Conservation (phyloP, 768 basidiomycete species). For the Serpula lacrymans region DNA sequence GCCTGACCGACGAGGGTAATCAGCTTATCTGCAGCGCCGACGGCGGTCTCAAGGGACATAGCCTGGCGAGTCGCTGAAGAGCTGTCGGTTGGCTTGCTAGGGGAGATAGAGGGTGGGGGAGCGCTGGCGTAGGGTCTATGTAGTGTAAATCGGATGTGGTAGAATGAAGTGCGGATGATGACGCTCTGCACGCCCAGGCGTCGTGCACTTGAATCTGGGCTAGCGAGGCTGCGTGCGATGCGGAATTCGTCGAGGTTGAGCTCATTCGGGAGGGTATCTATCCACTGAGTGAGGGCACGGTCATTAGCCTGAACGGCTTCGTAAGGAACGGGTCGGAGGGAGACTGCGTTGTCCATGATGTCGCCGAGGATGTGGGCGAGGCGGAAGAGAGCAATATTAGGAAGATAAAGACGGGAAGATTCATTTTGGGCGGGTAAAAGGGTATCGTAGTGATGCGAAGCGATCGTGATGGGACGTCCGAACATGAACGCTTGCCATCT, state of each 20-base stretch:
- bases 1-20: constrained; percentile 76
- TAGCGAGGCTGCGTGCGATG: constrained; percentile 69
- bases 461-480: constrained; percentile 71
- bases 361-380: constrained; percentile 79
- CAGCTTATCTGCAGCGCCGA: constrained; percentile 72
- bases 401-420: constrained; percentile 63
- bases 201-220: constrained; percentile 52
- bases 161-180: constrained; percentile 71
- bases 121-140: constrained; percentile 72
- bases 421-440: constrained; percentile 69
- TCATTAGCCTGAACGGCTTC: constrained; percentile 72
- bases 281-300: constrained; percentile 67
- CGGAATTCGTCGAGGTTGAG: constrained; percentile 75
- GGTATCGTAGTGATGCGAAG: constrained; percentile 83
- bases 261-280: constrained; percentile 71
- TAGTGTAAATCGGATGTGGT: constrained; percentile 82
- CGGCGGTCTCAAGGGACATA: constrained; percentile 69
- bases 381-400: constrained; percentile 71
- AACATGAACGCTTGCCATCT: constrained; percentile 91
- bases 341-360: constrained; percentile 83
- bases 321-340: constrained; percentile 75
- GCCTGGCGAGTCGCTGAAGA: constrained; percentile 34
- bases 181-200: constrained; percentile 79
- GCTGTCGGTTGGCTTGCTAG: constrained; percentile 9
- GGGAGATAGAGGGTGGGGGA: constrained; percentile 23